phyloP scores from a whole-genome alignment of 148 eudicot genomes.

The Limonium bicolor region DNA sequence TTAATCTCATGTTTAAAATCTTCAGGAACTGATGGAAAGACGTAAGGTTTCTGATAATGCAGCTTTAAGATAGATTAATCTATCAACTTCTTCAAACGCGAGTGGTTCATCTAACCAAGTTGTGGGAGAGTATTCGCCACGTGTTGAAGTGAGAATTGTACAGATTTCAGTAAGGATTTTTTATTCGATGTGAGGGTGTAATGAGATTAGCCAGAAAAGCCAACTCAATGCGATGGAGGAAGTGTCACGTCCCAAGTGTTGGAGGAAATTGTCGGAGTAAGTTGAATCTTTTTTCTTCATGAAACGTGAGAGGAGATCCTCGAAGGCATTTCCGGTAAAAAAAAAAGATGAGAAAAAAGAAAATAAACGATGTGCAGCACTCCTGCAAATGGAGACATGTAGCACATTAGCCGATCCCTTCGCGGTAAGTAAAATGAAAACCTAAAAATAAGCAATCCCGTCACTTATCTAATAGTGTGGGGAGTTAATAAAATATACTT shows the following conservation, averaged over 20 bases:
- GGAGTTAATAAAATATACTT: too few species aligned
- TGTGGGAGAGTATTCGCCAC: conserved; percentile 37
- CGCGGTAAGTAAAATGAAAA: too few species aligned
- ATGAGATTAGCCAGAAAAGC: conserved; percentile 67
- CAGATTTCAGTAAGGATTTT: conserved; percentile 49
- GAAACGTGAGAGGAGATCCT: conserved; percentile 52
- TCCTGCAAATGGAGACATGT: too few species aligned
- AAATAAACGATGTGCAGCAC: too few species aligned
- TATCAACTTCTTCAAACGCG: conserved; percentile 67
- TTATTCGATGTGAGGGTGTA: conserved; percentile 42
- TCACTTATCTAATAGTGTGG: too few species aligned
- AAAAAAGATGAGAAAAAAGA: too few species aligned
- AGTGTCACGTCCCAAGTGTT: conserved; percentile 97
- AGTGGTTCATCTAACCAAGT: conserved; percentile 63
- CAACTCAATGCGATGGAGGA: conserved; percentile 93
- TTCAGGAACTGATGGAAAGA: conserved; percentile 76
- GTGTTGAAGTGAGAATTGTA: conserved; percentile 51
- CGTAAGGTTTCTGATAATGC: conserved; percentile 81
- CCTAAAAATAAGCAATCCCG: too few species aligned
- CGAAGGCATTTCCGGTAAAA: too few species aligned
- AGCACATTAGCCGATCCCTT: too few species aligned
- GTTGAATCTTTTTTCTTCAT: conserved; percentile 49
- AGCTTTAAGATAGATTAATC: conserved; percentile 53
- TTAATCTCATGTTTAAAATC: conserved; percentile 62
- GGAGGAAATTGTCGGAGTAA: conserved; percentile 36